Evolutionary conservation across 441 rosid species (phyloP), one percentile per base, ranked within the genome.

Genomic region (Brassica balearica): DNA sequence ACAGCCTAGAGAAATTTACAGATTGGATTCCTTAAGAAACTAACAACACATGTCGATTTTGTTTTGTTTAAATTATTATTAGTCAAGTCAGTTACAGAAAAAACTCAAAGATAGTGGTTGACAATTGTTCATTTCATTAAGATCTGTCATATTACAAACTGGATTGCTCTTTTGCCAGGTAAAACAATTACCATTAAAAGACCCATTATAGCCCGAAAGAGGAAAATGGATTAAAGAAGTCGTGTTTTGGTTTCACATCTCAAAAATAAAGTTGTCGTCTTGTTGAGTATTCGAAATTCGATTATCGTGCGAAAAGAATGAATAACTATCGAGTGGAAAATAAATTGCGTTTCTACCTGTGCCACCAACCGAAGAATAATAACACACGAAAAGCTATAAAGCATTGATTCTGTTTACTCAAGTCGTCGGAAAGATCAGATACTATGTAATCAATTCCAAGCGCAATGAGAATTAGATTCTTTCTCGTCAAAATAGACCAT

Each of bases 1-100:
- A 25, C 11, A 55, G 69, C 17, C 5, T 12, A 46, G 34, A 78
- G 70, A 72, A 55, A 19, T 11, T 74, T 69, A 74, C 71, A 67
- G 61, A 62, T 25, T 74, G 5, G 70, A 36, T 61, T 68, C 27
- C 34, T 72, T 32, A 19, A 17, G 15, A 58, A 29, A 34, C n/a
- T 65, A 65, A 77, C 27, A 51, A 63, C 6, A 17, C 15, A 36
- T 38, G 64, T 60, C 5, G 11, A 38, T 25, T 55, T 74, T 65
- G 17, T 48, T 46, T 3, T 25, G 19, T 22, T 20, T 25, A 25
- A 8, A 8, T 20, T 8, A 8, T 58, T 6, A 58, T 58, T 20
- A 12, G n/a, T 8, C 9, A 20, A 8, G 63, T 59, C 27, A 20
- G 10, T 12, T 46, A 12, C 12, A 46, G 53, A 36, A 36, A 32